Evolutionary conservation across 75 land plant genomes (phyloP), one percentile per base, ranked within the genome.

Genomic region (Ceratopteris richardii): DNA sequence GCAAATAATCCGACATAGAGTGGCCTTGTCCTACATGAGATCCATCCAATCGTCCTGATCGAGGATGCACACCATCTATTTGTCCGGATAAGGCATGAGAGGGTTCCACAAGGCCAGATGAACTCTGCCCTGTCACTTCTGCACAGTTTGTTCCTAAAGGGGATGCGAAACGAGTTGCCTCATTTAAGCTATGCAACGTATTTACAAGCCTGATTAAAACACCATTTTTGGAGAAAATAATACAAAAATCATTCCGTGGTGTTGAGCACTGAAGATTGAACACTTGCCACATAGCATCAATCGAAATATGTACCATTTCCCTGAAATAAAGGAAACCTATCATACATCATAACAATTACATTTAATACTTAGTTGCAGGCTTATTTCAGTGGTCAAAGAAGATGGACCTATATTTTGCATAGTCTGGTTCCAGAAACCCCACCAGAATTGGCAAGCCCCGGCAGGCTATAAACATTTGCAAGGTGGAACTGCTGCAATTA

Each of bases 401-500:
- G n/a, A 33, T 18, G 19, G 19, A 95, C 99, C 99, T 86, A 77
- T 84, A 90, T 48, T 87, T 90, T 19, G 87, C 87, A 82, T 90
- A 95, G 71, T 95, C 97, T 53, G 99, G 69, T 66, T 95, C 99
- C 48, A 95, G 71, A 75, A 95, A 95, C 0, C 79, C 79, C 44
- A 95, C 99, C 29, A 95, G 61, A 31, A 95, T 79, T 37, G 97
- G 99, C 58, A 95, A 80, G 28, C 99, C 99, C 33, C 93, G 80
- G 52, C 99, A 95, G 25, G 97, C 97, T 47, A 95, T 84, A 68
- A 95, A 95, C 99, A 95, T 90, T 69, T 95, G 99, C 77, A 95
- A 68, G 14, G 93, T 87, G 63, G 75, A 72, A 0, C 78, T 24
- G 68, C 99, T 95, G 76, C 64, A 66, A 50, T 16, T 16, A 37